Conservation (phyloP, 1,284 basidiomycete species). For the Cryptococcus jaspeensis region DNA sequence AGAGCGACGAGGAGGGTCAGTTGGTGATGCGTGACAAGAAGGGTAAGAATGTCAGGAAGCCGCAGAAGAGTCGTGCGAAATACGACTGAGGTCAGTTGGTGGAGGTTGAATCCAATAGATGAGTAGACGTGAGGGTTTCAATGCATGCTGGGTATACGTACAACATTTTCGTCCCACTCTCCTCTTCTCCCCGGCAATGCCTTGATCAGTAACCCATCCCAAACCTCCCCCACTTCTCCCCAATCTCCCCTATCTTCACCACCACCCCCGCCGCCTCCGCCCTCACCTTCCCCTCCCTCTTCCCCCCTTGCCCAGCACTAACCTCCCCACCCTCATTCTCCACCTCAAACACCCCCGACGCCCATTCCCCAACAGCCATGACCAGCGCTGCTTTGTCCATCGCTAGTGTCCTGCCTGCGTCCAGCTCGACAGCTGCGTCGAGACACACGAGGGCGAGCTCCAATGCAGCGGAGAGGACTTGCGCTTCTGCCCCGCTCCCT, state of each 20-base stretch:
- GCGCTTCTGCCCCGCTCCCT: slow-evolving; percentile 57
- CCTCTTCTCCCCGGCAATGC: not conserved
- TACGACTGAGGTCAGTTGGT: too few species aligned
- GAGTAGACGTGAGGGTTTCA: not conserved
- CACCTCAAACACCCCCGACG: slow-evolving; percentile 63
- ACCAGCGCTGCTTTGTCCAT: slow-evolving; percentile 70
- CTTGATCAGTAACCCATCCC: slow-evolving; percentile 13
- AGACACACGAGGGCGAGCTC: slow-evolving; percentile 75
- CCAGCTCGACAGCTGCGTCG: slow-evolving; percentile 70
- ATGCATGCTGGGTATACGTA: not conserved
- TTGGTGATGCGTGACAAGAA: not conserved
- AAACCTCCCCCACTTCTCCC: slow-evolving; percentile 65
- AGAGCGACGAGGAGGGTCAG: not conserved
- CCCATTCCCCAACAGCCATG: slow-evolving; percentile 78
- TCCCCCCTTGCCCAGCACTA: slow-evolving; percentile 63
- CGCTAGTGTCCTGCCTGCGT: slow-evolving; percentile 71
- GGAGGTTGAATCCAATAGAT: too few species aligned
- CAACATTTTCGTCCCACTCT: too few species aligned
- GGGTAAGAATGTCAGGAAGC: too few species aligned
- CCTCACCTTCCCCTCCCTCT: slow-evolving; percentile 54
- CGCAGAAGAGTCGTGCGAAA: too few species aligned
- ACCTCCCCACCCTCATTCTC: slow-evolving; percentile 66
- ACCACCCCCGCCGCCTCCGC: slow-evolving; percentile 75
- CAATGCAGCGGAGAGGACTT: slow-evolving; percentile 69
- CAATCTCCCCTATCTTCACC: slow-evolving; percentile 73